Base-by-base conservation (phyloP, 352 stramenopile genomes). In the Phytophthora pisi region DNA sequence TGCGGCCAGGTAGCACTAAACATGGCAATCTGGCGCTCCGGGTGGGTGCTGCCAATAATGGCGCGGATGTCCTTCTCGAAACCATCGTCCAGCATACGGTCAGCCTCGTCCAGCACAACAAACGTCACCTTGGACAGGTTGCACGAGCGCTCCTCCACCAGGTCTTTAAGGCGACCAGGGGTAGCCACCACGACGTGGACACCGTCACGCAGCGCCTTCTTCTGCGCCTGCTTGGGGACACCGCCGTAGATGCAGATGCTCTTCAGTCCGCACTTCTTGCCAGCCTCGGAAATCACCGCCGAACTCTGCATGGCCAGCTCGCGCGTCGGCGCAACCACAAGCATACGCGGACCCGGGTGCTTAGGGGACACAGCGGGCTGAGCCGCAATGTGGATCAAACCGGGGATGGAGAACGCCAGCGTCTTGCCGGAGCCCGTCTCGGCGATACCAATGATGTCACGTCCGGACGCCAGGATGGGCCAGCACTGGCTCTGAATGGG, bases 401-500 rank as follows among this genome's bases (percentile, higher is more conserved):
- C 94, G 0, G 97, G 97, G 47, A 99, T 89, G 43, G 89, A 71
- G 66, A 99, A 99, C n/a, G 93, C 96, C 16, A 99, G 81, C 38
- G 97, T 99, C 79, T 99, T 99, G 28, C 97, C 97, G 16, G 88
- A 97, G 40, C 97, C 96, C 4, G 92, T 98, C 78, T 97, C 90
- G n/a, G 93, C 90, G 61, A 98, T 96, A 61, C 89, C 91, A 53
- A 97, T 94, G 57, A 97, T 92, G 64, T 98, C 91, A 23, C 89
- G 82, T 36, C 87, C 88, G 2, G 84, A 93, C 20, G 84, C 79
- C 16, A 97, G 77, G 59, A 97, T 94, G 5, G 92, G 92, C 97
- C 97, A 99, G 70, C 96, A 99, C 74, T 99, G 93, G 40, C 93
- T 96, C 82, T 99, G 97, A 79, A 99, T 99, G n/a, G 96, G 96